phyloP scores from a whole-genome alignment of 106 monocot genomes.

The Vanilla planifolia region DNA sequence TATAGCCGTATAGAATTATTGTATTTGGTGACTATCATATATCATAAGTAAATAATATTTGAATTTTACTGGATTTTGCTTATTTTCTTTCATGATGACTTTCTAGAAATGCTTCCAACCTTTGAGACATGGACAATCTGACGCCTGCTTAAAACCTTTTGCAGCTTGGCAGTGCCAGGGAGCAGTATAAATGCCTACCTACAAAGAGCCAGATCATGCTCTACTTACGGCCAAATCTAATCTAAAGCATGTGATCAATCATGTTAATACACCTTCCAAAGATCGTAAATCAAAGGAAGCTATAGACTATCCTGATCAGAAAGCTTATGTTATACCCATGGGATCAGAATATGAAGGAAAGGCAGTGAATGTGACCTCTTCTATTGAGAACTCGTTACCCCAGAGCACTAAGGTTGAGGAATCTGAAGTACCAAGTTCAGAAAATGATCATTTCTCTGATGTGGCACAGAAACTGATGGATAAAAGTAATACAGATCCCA shows the following conservation, averaged over 20 bases:
- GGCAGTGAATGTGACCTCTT: not conserved
- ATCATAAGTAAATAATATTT: not conserved
- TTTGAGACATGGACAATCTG: not conserved
- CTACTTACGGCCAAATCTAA: not conserved
- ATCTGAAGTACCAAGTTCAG: not conserved
- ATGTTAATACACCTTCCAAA: not conserved
- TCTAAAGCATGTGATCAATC: not conserved
- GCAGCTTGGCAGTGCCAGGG: not conserved
- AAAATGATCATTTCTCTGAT: slow-evolving; percentile 5
- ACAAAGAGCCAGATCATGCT: slow-evolving; percentile 3
- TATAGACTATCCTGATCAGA: not conserved
- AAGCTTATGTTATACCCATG: slow-evolving; percentile 4
- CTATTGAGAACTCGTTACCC: not conserved
- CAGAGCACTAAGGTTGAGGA: not conserved
- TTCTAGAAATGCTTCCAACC: not conserved
- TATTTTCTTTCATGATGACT: not conserved
- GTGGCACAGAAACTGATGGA: not conserved
- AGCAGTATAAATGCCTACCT: slow-evolving; percentile 1
- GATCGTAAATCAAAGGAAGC: not conserved
- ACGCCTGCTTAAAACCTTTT: not conserved
- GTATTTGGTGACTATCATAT: too few species aligned
- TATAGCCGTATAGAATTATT: not conserved
- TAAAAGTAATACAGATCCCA: not conserved
- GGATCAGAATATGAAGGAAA: not conserved
- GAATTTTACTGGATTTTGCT: not conserved